A percentile compares a stretch with the other conserved stretches of the same genome.
phyloP scores from a whole-genome alignment of 2,329 filamentous ascomycete genomes.

The Pseudogymnoascus sp. region DNA sequence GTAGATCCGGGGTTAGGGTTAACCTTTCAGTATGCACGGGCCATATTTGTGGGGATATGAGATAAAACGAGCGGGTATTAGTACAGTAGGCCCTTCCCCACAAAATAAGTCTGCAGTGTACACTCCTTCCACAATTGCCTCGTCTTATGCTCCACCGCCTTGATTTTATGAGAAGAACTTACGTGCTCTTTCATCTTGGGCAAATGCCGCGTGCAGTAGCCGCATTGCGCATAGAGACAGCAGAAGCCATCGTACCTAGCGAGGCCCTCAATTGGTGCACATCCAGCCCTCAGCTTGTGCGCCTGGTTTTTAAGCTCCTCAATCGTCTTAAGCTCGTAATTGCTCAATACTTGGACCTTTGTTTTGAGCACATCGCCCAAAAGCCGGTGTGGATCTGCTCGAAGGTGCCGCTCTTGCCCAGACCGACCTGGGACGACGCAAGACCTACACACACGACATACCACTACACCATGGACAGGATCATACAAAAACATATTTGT shows the following conservation, averaged over 20 bases:
- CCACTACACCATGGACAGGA: background rate
- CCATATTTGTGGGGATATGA: too few species aligned
- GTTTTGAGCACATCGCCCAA: background rate
- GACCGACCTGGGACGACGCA: background rate
- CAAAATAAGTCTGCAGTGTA: constrained; percentile 11
- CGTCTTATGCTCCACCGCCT: background rate
- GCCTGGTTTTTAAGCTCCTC: constrained; percentile 7
- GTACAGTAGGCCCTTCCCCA: background rate
- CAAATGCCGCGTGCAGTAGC: background rate
- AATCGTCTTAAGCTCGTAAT: constrained; percentile 7
- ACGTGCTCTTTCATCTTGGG: background rate
- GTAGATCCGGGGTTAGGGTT: too few species aligned
- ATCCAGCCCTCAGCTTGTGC: background rate
- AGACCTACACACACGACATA: constrained; percentile 6
- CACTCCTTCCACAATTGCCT: background rate
- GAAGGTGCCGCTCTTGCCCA: constrained; percentile 11
- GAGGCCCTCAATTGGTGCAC: background rate
- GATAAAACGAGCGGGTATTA: too few species aligned
- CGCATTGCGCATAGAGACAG: background rate
- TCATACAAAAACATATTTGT: too few species aligned
- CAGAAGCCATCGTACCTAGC: background rate
- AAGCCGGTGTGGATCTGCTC: constrained; percentile 6
- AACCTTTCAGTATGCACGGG: too few species aligned
- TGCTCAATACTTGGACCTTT: background rate
- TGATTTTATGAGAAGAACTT: background rate